Base-by-base conservation (phyloP, 1,139 yeast genomes). In the Magnusiomyces suaveolens region DNA sequence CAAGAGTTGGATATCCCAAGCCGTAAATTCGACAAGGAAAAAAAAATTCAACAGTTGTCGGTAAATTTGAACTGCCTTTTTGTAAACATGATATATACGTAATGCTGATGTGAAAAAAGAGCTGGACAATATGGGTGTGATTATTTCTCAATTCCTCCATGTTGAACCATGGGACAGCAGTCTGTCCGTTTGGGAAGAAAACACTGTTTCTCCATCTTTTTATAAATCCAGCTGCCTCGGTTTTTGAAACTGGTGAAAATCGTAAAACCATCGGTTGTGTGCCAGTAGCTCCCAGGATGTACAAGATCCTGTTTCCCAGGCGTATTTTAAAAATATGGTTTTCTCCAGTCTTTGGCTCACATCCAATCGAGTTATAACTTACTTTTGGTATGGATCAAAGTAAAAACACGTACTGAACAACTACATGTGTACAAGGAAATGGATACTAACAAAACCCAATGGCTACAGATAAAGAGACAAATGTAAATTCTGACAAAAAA, bases 351-450 rank as follows among this genome's bases (percentile, higher is more conserved):
- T 29, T 29, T 12, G 33, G 33, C 68, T 59, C 84, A 81, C 60
- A 83, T 83, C 62, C 78, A 73, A 57, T 60, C 83, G 24, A 78
- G 87, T 0, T 72, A 82, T 16, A 83, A 84, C 62, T 66, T 83
- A 16, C 84, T 83, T 63, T 76, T 80, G 3, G 80, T 87, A 0
- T 86, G 83, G 1, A 69, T 84, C 52, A 87, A 87, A 0, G 81
- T 82, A 1, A 84, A 84, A 76, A 41, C 89, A 84, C 66, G 84
- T 81, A 65, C 81, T 84, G 86, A 83, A 83, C 62, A 83, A 83
- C 68, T 78, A 82, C 0, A 66, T 76, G 0, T 83, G 82, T n/a
- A n/a, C n/a, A n/a, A n/a, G n/a, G n/a, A n/a, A n/a, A n/a, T n/a
- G n/a, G n/a, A n/a, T n/a, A n/a, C n/a, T n/a, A n/a, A n/a, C n/a